Conservation (phyloP, 2,329 filamentous ascomycete genomes). For the Pestalotiopsis sp. region DNA sequence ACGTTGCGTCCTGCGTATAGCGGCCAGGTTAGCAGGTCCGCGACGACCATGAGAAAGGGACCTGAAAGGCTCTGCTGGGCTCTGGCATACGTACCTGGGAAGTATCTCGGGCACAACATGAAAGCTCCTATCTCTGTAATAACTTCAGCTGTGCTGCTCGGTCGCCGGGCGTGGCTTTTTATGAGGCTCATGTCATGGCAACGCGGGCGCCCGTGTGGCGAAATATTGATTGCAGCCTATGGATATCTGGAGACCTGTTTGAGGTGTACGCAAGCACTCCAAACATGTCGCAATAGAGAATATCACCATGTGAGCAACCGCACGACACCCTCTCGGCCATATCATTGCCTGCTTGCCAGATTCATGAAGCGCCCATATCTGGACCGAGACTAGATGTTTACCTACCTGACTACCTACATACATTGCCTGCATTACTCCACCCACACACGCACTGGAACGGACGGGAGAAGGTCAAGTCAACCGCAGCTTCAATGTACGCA, state of each 20-base stretch:
- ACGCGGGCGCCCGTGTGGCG: constrained; percentile 3
- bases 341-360: background rate
- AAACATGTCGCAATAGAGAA: constrained; percentile 1
- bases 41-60: background rate
- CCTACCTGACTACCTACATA: background rate
- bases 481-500: background rate
- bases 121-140: background rate
- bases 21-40: background rate
- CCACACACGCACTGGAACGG: background rate
- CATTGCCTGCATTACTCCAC: background rate
- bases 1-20: background rate
- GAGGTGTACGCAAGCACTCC: constrained; percentile 4
- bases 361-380: background rate
- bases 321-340: background rate
- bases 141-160: background rate
- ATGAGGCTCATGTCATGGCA: constrained; percentile 6
- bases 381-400: background rate
- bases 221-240: constrained; percentile 1
- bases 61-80: background rate
- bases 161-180: constrained; percentile 9
- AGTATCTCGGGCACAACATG: background rate
- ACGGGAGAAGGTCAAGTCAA: background rate
- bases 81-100: background rate
- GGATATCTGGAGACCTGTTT: background rate
- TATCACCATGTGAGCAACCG: background rate